Percentiles rank a stretch among this genome's conserved stretches.
Evolutionary conservation across 2,329 filamentous ascomycete species (phyloP).

Genomic region (Aphanocladium album): DNA sequence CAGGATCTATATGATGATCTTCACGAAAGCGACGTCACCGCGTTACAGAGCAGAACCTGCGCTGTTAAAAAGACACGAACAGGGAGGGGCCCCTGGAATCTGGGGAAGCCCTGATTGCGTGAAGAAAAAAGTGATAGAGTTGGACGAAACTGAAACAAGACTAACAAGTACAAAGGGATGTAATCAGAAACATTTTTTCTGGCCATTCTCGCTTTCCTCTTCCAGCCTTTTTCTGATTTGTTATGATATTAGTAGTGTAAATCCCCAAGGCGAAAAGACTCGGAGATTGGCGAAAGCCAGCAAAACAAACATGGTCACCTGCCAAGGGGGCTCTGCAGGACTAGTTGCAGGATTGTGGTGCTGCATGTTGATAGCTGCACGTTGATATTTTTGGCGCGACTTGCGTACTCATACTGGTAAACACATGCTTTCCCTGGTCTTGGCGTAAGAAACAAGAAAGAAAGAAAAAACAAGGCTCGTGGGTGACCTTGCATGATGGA

Average conservation of each 20-base stretch:
- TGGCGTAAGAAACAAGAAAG: not conserved
- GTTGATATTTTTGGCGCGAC: not conserved
- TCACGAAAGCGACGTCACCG: not conserved
- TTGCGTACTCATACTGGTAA: not conserved
- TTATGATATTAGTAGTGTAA: too few relatives aligned
- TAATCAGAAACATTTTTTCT: not conserved
- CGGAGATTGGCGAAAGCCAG: not conserved
- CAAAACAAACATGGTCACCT: not conserved
- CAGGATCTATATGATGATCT: not conserved
- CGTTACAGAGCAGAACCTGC: not conserved
- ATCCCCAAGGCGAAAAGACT: not conserved
- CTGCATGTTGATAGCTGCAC: not conserved
- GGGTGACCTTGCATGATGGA: not conserved
- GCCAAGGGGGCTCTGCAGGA: not conserved
- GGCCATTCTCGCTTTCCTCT: not conserved
- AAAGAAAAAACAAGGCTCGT: not conserved
- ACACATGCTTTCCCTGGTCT: too few relatives aligned
- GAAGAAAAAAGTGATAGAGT: not conserved
- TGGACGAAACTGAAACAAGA: not conserved
- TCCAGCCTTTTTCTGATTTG: not conserved
- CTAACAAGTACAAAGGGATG: not conserved
- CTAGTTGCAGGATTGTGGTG: not conserved
- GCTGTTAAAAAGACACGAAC: too few relatives aligned
- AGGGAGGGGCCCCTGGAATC: not conserved
- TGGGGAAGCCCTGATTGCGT: conserved; percentile 1